Conservation (phyloP, 305 asterid species). For the Fraxinus floribunda region DNA sequence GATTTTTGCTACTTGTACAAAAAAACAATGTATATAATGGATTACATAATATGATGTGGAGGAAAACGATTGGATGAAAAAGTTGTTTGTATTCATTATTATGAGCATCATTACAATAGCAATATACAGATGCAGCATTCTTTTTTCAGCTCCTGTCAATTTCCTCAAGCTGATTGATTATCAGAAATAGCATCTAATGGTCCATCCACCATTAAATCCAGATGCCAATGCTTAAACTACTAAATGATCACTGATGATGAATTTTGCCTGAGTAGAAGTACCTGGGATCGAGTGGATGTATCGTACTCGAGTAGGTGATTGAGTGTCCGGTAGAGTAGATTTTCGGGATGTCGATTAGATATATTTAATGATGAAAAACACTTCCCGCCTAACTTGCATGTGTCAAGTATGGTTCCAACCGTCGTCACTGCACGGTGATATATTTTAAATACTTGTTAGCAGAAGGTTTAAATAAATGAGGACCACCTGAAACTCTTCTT, state of each 20-base stretch:
- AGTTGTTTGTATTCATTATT: not conserved
- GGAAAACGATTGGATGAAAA: too few relatives aligned
- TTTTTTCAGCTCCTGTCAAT: not conserved
- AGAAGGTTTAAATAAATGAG: not conserved
- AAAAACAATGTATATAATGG: too few relatives aligned
- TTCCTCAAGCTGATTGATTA: not conserved
- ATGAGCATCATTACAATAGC: not conserved
- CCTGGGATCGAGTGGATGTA: not conserved
- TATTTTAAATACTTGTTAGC: not conserved
- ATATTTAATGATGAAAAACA: not conserved
- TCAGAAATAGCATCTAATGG: constrained; percentile 5
- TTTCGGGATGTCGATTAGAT: not conserved
- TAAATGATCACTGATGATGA: not conserved
- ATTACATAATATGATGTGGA: too few relatives aligned
- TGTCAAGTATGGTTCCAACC: not conserved
- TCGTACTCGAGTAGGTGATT: not conserved
- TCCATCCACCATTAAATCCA: not conserved
- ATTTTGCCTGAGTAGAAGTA: not conserved
- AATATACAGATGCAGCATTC: not conserved
- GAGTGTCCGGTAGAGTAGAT: not conserved
- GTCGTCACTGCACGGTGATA: not conserved
- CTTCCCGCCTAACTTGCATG: not conserved
- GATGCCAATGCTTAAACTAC: not conserved
- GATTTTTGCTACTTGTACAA: too few relatives aligned
- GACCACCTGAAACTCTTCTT: constrained; percentile 23